phyloP scores from a whole-genome alignment of 2,329 filamentous ascomycete genomes.

The Alternaria longipes region DNA sequence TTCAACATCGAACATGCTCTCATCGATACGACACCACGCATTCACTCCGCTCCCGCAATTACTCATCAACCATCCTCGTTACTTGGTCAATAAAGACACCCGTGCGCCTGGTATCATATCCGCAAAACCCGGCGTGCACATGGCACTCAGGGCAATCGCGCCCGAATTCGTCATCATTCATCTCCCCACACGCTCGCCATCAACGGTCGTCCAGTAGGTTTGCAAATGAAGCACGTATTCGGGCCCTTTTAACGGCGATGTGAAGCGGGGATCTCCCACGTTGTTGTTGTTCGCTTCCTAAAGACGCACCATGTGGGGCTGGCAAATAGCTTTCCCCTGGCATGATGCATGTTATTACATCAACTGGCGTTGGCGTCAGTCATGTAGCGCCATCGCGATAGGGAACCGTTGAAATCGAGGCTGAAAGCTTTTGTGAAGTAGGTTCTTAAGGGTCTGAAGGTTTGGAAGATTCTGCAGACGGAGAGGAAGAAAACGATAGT shows the following conservation, averaged over 20 bases:
- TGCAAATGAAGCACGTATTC: slow-evolving; percentile 1
- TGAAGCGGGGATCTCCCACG: background rate
- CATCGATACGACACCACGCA: background rate
- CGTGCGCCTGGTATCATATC: background rate
- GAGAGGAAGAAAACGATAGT: background rate
- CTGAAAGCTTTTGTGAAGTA: background rate
- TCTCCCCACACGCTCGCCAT: slow-evolving; percentile 6
- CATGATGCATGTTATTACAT: slow-evolving; percentile 2
- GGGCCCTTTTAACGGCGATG: background rate
- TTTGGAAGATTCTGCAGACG: background rate
- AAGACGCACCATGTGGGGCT: background rate
- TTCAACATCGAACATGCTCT: background rate
- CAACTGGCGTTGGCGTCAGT: background rate
- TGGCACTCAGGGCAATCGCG: background rate
- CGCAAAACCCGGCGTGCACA: background rate
- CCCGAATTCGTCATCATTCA: slow-evolving; percentile 1
- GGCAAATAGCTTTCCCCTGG: background rate
- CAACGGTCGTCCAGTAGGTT: background rate
- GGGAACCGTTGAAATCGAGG: background rate
- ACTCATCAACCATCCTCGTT: background rate
- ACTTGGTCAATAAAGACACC: background rate
- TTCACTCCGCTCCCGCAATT: background rate
- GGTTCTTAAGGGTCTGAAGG: background rate
- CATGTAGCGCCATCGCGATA: background rate
- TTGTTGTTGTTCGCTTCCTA: background rate